Conservation (phyloP, 2,329 filamentous ascomycete genomes). For the Akanthomyces uredinophilus region DNA sequence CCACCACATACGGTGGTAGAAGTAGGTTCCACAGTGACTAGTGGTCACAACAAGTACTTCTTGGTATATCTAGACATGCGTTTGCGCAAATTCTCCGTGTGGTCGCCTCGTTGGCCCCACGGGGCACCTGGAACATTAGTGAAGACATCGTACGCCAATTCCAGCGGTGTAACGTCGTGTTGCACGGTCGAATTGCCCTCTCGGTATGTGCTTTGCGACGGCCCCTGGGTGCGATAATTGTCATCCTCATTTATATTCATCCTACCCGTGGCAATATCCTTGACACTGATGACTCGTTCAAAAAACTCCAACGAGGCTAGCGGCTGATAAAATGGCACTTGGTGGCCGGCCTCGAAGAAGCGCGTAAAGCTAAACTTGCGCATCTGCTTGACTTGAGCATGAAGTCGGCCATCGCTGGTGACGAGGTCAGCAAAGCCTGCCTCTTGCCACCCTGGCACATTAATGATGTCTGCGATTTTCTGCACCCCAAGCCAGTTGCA, state of each 20-base stretch:
- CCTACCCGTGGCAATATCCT: conserved; percentile 50
- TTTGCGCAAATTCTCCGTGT: too few species aligned
- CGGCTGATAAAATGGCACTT: conserved; percentile 55
- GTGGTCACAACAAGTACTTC: too few species aligned
- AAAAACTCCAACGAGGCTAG: conserved; percentile 53
- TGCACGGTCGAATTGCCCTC: background rate
- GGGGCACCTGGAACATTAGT: background rate
- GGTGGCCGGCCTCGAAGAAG: conserved; percentile 60
- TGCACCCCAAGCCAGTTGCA: conserved; percentile 64
- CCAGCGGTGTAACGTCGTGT: background rate
- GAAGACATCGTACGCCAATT: background rate
- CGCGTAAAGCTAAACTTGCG: conserved; percentile 66
- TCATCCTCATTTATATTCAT: conserved; percentile 35
- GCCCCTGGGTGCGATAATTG: background rate
- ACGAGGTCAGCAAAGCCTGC: conserved; percentile 68
- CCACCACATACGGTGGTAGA: too few species aligned
- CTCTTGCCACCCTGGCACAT: conserved; percentile 34
- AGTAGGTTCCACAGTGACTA: too few species aligned
- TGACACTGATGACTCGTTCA: conserved; percentile 50
- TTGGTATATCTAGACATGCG: too few species aligned
- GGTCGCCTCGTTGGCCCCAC: background rate
- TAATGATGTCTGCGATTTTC: conserved; percentile 56
- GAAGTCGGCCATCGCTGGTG: conserved; percentile 53
- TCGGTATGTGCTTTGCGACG: background rate
- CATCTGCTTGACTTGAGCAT: conserved; percentile 56